Base-by-base conservation (phyloP, 2,329 filamentous ascomycete species). In the Pseudogymnoascus sp. region DNA sequence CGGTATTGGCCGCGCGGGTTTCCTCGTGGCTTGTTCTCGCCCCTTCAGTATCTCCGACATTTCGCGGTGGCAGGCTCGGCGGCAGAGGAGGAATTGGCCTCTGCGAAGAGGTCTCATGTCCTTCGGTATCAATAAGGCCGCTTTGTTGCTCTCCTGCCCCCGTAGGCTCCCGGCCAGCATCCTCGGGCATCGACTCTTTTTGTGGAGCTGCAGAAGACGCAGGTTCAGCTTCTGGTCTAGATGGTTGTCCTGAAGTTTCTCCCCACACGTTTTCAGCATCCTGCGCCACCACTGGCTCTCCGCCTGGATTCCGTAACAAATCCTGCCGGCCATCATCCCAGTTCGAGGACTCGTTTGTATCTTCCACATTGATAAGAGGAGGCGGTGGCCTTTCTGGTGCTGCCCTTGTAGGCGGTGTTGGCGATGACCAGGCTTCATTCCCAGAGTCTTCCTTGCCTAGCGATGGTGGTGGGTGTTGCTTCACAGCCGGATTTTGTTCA, bases 221-320 rank as follows among this genome's bases (percentile, higher is more conserved):
- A 33, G 38, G 39, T n/a, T 3, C 35, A 35, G 22, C 15, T 6
- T 36, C 58, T n/a, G 53, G 20, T 12, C 25, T 28, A 30, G 63
- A 41, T n/a, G 25, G 30, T 47, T 65, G 62, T 2, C 63, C 64
- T 33, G 62, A 28, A 58, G 58, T 60, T n/a, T 70, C 65, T 58
- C 69, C 68, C 70, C 69, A 71, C 8, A 61, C 68, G 63, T 69
- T 64, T 15, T 64, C 59, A n/a, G 67, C 67, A 25, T 71, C 67
- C 14, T 62, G 47, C 25, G 69, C 66, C 57, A 67, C 65, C 18
- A 65, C 62, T 12, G 59, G 20, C 20, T 67, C 64, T 14, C 65
- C 59, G 6, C 58, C 59, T 37, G 64, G 58, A 15, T 36, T 67
- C 64, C 35, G 67, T 63, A 33, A 65, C 33, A 1, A 62, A 58